Evolutionary conservation across 352 stramenopile genomes (phyloP).

Genomic region (Plasmopara halstedii): DNA sequence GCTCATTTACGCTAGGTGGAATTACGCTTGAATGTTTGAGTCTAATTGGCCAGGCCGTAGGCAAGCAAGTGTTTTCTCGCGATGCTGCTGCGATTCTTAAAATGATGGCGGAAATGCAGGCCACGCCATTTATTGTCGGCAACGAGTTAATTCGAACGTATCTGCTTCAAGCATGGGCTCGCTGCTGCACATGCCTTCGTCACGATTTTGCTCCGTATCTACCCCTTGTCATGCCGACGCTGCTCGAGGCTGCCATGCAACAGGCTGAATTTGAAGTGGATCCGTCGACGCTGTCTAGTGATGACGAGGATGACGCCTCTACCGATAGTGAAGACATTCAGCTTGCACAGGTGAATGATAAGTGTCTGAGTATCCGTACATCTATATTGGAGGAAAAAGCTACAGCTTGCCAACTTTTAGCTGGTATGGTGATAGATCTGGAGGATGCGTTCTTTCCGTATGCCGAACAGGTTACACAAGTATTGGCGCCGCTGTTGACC

Average conservation of each 20-base stretch:
- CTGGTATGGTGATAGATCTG: constrained; percentile 67
- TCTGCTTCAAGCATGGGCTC: constrained; percentile 70
- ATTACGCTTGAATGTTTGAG: constrained; percentile 83
- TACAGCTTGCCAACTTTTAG: constrained; percentile 73
- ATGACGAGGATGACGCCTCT: constrained; percentile 55
- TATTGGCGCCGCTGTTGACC: constrained; percentile 72
- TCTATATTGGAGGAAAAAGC: constrained; percentile 79
- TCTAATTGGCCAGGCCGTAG: constrained; percentile 69
- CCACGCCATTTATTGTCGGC: constrained; percentile 62
- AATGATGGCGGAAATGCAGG: constrained; percentile 83
- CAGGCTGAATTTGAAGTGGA: constrained; percentile 83
- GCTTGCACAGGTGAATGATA: constrained; percentile 79
- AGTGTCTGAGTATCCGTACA: constrained; percentile 74
- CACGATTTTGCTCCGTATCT: constrained; percentile 75
- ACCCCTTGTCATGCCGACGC: constrained; percentile 71
- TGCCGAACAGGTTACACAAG: constrained; percentile 76
- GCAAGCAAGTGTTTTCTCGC: constrained; percentile 54
- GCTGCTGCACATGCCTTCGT: constrained; percentile 67
- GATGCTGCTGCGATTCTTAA: constrained; percentile 74
- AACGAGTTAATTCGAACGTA: constrained; percentile 83
- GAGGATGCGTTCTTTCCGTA: constrained; percentile 83
- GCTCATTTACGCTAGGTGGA: constrained; percentile 70
- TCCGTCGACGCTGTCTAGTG: constrained; percentile 32
- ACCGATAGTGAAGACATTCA: constrained; percentile 73
- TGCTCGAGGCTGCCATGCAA: constrained; percentile 68